Percentiles rank a stretch among this genome's conserved stretches.
phyloP scores from a whole-genome alignment of 2,329 filamentous ascomycete genomes.

The Lomentospora prolificans region DNA sequence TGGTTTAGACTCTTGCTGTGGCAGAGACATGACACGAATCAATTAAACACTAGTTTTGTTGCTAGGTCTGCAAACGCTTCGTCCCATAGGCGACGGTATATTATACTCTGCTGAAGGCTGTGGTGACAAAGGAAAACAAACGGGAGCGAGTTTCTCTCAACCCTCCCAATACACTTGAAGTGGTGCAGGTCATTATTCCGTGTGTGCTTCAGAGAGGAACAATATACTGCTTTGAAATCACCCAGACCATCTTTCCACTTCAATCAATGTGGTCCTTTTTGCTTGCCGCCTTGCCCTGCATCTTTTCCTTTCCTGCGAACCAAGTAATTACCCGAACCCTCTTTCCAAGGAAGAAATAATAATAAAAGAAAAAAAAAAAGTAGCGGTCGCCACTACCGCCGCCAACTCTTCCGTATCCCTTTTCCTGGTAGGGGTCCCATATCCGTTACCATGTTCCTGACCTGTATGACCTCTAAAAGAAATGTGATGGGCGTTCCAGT shows the following conservation, averaged over 20 bases:
- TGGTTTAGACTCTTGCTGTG: no score
- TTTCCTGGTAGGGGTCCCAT: not conserved
- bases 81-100: not conserved
- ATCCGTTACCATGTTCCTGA: slow-evolving; percentile 5
- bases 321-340: not conserved
- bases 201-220: not conserved
- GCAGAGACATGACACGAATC: no score
- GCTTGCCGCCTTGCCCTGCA: not conserved
- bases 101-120: slow-evolving; percentile 1
- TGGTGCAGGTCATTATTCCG: not conserved
- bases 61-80: not conserved
- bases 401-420: not conserved
- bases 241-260: no score
- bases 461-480: slow-evolving; percentile 1
- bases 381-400: slow-evolving; percentile 2
- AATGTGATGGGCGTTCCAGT: no score
- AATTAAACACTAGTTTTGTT: not conserved
- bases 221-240: no score
- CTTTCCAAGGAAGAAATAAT: not conserved
- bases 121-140: not conserved
- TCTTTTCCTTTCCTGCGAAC: not conserved
- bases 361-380: slow-evolving; percentile 1
- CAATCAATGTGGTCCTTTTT: not conserved
- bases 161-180: no score
- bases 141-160: not conserved